Base-by-base conservation (phyloP, 306 rosid species). In the Vigna radiata region DNA sequence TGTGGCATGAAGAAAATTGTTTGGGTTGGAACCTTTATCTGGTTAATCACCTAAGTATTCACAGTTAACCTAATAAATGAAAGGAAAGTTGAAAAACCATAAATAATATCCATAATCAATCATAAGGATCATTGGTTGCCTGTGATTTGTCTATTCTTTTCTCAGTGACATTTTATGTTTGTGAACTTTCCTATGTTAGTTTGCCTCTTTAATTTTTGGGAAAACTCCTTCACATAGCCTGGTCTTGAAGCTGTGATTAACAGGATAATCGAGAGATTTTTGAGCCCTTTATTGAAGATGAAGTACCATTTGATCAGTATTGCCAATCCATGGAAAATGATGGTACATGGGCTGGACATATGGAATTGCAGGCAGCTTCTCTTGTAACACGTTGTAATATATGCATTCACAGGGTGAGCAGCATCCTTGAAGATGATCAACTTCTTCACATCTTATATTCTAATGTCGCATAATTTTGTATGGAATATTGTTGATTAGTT, bases 301-400 rank as follows among this genome's bases (percentile, higher is more conserved):
- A 90, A 58, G 88, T 90, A 66, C 97, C 96, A 37, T 92, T 90
- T 80, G 89, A 83, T 67, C 85, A 92, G 58, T 92, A 92, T 82
- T 92, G 96, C 79, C 90, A 79, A 60, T 75, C 89, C 66, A 92
- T 92, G 97, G 90, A 82, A 79, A 86, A 88, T 49, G 96, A 92
- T 67, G 93, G 96, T 61, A 92, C 96, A 29, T 92, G 97, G 97
- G 96, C 97, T 55, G 97, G 97, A 66, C 86, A 92, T 75, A 88
- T 92, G 89, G 97, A 92, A 88, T 74, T 92, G 87, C 97, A 92
- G 83, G 93, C 97, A 69, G 97, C 96, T 82, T 92, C 97, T 82
- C 96, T 92, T 81, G 96, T 88, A 76, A 84, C 87, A 15, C 90
- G 76, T 54, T 70, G 83, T 88, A 90, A 92, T 53, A 81, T 92